These are phyloP conservation scores for Mortierella polycephala DNA, from an alignment of 371 early-diverging fungal genomes.

Conservation along the genomic window DNA sequence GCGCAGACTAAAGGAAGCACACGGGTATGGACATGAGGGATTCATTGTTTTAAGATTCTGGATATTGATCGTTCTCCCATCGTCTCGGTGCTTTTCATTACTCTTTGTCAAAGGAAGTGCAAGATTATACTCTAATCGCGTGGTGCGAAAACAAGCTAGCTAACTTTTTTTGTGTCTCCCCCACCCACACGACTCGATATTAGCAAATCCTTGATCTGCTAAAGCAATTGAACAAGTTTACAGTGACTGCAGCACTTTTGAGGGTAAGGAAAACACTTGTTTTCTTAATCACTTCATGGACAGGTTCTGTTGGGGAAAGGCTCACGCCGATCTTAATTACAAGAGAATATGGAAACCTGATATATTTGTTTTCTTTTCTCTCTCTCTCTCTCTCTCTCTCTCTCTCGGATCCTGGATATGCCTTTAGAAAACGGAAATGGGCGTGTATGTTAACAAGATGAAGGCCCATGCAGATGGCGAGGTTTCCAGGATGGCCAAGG, in stretches of 20 bases:
- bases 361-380: background rate
- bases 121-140: too few relatives aligned
- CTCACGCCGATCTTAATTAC: too few relatives aligned
- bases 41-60: background rate
- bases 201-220: slow-evolving; percentile 37
- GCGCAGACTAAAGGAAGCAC: slow-evolving; percentile 42
- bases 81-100: too few relatives aligned
- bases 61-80: background rate
- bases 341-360: background rate
- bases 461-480: slow-evolving; percentile 67
- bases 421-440: slow-evolving; percentile 77
- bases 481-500: slow-evolving; percentile 73
- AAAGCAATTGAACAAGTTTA: slow-evolving; percentile 42
- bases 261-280: slow-evolving; percentile 19
- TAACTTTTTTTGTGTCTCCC: background rate
- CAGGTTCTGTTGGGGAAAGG: background rate
- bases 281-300: background rate
- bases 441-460: slow-evolving; percentile 78
- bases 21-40: slow-evolving; percentile 14
- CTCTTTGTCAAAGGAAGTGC: too few relatives aligned
- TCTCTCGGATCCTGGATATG: background rate
- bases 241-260: slow-evolving; percentile 38
- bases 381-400: background rate
- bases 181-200: background rate
- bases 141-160: background rate